Evolutionary conservation across 2,329 filamentous ascomycete genomes (phyloP), one percentile per base, ranked within the genome.

Genomic region (Pochonia chlamydosporia): DNA sequence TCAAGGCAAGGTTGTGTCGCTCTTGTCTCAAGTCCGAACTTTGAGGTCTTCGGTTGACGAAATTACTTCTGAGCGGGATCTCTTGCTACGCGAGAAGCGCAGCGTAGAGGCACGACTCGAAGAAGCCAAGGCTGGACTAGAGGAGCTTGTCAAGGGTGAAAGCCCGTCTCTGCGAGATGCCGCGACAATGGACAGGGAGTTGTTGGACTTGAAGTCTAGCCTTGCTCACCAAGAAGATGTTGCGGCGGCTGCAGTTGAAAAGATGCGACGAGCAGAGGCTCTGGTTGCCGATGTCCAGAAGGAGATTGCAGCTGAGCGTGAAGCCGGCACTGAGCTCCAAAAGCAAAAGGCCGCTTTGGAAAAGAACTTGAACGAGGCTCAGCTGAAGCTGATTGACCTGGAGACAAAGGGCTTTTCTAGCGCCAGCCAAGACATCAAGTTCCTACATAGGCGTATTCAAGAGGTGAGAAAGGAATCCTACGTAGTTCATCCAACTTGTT

Each of bases 351-450:
- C 87, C 3, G 79, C 79, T 1, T 73, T 99, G 36, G 93, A 97
- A 71, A 96, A 96, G 74, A 82, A 80, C 46, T 74, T 95, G 43
- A 96, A 91, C 65, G 92, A 99, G 65, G 76, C 92, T 23, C 92
- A 97, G 67, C 79, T 97, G 45, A 84, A 84, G 61, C 81, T 95
- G 47, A 85, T 99, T 44, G 93, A 97, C 63, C 76, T 97, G 8
- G 92, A 99, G 71, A 97, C 93, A 37, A 97, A 97, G 74, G 90
- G 91, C 45, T 97, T 95, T 69, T 93, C 91, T 18, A 95, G 85
- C 54, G 88, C 88, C 21, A 96, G 91, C 65, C 89, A 96, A 59
- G 92, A 97, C 67, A 89, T 97, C 56, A 87, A 93, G 61, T 97
- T 96, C 72, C 70, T 97, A 59, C 88, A 96, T 68, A 92, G 90